Percentiles rank a stretch among this genome's conserved stretches.
Evolutionary conservation across 1,139 yeast species (phyloP).

Genomic region (Scheffersomyces quercinus): DNA sequence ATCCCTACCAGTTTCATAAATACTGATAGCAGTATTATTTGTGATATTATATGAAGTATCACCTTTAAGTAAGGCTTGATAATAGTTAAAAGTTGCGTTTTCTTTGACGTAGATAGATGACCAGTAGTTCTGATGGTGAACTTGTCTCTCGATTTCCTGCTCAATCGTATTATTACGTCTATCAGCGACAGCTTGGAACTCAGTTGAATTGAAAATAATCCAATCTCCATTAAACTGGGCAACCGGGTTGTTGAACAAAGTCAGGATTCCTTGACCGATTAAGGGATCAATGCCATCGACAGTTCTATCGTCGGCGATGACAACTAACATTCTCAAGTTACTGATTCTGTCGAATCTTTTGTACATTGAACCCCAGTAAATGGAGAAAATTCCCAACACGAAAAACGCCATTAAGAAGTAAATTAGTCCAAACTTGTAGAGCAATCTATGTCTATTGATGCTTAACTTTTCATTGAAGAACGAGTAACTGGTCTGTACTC

Average conservation of each 20-base stretch:
- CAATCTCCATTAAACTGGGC: constrained; percentile 23
- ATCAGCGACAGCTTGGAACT: constrained; percentile 17
- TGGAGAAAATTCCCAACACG: constrained; percentile 34
- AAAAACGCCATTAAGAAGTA: constrained; percentile 27
- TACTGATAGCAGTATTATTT: constrained; percentile 21
- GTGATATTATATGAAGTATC: constrained; percentile 28
- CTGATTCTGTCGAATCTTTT: constrained; percentile 26
- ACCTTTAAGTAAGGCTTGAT: constrained; percentile 27
- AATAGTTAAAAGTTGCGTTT: constrained; percentile 27
- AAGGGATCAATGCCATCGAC: constrained; percentile 30
- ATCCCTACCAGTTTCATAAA: constrained; percentile 47
- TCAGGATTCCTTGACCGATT: constrained; percentile 29
- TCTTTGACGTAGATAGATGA: constrained; percentile 39
- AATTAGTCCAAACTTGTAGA: constrained; percentile 12
- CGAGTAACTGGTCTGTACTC: constrained; percentile 17
- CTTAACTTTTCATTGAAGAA: constrained; percentile 30
- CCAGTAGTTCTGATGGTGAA: constrained; percentile 51
- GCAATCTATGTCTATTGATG: constrained; percentile 19
- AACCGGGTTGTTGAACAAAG: constrained; percentile 17
- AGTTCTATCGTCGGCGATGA: constrained; percentile 35
- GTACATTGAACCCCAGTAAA: constrained; percentile 49
- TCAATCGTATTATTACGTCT: constrained; percentile 16
- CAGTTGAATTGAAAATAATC: constrained; percentile 17
- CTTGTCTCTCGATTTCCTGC: constrained; percentile 31
- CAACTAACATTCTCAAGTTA: constrained; percentile 41